These are phyloP conservation scores for Phoenix dactylifera DNA, from an alignment of 176 grass and related monocot species.

Conservation along the genomic window DNA sequence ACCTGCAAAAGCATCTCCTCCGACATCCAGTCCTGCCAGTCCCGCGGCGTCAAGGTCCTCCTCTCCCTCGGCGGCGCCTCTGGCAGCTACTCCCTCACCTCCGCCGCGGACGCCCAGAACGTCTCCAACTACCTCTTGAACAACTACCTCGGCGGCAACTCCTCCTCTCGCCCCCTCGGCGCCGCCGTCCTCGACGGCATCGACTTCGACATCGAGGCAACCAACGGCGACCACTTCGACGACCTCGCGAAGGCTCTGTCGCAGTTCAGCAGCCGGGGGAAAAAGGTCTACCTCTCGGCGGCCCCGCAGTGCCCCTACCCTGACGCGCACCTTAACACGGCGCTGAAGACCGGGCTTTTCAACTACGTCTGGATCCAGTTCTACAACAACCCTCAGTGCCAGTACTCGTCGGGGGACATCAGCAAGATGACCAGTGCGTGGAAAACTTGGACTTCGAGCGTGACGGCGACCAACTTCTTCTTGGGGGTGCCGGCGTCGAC, in stretches of 20 bases:
- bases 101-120: conserved; percentile 37
- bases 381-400: conserved; percentile 69
- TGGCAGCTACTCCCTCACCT: conserved; percentile 36
- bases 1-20: conserved; percentile 23
- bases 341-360: conserved; percentile 47
- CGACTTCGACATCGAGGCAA: conserved; percentile 56
- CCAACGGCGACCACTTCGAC: conserved; percentile 30
- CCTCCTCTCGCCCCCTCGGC: conserved; percentile 33
- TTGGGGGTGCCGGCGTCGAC: conserved; percentile 43
- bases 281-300: conserved; percentile 26
- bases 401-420: conserved; percentile 33
- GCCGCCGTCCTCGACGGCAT: conserved; percentile 56
- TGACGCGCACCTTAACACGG: conserved; percentile 24
- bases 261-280: conserved; percentile 3
- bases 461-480: conserved; percentile 36
- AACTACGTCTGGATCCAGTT: conserved; percentile 96
- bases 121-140: conserved; percentile 66
- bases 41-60: conserved; percentile 39
- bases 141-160: conserved; percentile 42
- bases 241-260: conserved; percentile 35
- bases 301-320: conserved; percentile 54
- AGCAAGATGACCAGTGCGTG: conserved; percentile 33
- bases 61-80: conserved; percentile 45
- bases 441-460: conserved; percentile 37
- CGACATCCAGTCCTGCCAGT: conserved; percentile 48